Evolutionary conservation across 2,329 filamentous ascomycete species (phyloP).

Genomic region (Cladobotryum mycophilum): DNA sequence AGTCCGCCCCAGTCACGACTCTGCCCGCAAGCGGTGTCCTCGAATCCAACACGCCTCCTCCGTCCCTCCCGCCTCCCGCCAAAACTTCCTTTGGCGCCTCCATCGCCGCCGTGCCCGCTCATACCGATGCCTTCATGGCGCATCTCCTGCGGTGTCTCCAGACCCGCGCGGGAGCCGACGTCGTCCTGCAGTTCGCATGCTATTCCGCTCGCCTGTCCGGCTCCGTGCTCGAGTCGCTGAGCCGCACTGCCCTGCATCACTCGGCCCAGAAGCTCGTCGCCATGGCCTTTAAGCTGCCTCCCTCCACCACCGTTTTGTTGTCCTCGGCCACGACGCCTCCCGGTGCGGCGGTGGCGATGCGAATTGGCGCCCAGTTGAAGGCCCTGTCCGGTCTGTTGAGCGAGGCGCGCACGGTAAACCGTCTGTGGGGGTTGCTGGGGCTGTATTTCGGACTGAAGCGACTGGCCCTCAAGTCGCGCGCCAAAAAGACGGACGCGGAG

Average conservation of each 20-base stretch:
- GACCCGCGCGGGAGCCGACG: conserved; percentile 63
- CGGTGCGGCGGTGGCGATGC: conserved; percentile 39
- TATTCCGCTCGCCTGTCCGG: conserved; percentile 57
- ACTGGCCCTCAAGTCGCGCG: conserved; percentile 32
- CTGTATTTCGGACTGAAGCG: conserved; percentile 62
- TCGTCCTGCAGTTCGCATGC: conserved; percentile 60
- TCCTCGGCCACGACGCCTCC: conserved; percentile 32
- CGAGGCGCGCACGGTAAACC: conserved; percentile 65
- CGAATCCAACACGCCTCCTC: conserved; percentile 10
- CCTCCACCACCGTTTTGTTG: conserved; percentile 41
- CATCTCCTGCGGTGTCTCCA: conserved; percentile 58
- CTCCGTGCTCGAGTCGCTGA: conserved; percentile 44
- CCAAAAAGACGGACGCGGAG: conserved; percentile 16
- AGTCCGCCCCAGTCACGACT: conserved; percentile 7
- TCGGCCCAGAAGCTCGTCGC: conserved; percentile 47
- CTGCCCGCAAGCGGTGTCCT: conserved; percentile 13
- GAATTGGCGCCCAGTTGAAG: conserved; percentile 48
- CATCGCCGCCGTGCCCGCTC: conserved; percentile 17
- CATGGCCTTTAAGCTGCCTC: conserved; percentile 45
- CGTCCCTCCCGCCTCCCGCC: conserved; percentile 8
- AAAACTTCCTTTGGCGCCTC: conserved; percentile 10
- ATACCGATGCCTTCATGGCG: conserved; percentile 46
- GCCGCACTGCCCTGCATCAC: conserved; percentile 51
- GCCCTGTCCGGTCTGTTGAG: conserved; percentile 59
- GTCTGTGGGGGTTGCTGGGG: conserved; percentile 71